Evolutionary conservation across 2,329 filamentous ascomycete species (phyloP), one percentile per base, ranked within the genome.

Genomic region (Epichloe hybrida): DNA sequence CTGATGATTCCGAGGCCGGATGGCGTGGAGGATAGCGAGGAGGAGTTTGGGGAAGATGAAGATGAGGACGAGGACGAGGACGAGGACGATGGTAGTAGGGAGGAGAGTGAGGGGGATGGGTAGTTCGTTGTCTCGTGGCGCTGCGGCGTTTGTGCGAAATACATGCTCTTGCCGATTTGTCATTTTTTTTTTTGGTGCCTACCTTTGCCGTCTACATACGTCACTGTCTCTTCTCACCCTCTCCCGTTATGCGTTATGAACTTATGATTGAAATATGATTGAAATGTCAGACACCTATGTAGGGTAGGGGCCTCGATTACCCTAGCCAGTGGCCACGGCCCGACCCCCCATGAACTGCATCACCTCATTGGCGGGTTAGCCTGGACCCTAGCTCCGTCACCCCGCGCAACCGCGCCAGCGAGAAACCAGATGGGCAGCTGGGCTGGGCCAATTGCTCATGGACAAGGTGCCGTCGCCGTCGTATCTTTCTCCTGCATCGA

Each of bases 1-100:
- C 72, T 87, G 55, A 94, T 97, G 88, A 77, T 86, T 65, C 77
- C 81, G 58, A 72, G 76, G 45, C 77, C 79, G 15, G 80, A 81
- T 40, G 76, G 76, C 21, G 71, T 73, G 43, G 80, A 80, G 58
- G 80, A 79, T 17, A 79, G 74, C 60, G 79, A 80, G 51, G 71
- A 72, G 45, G 72, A 75, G 15, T 67, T 67, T 35, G 72, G 69
- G 11, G 70, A 68, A 0, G 64, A 67, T 43, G 65, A 67, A 0
- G 66, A 64, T 4, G 68, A 68, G 1, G 66, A 66, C 23, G 64
- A 64, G 64, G 23, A 6, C 23, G 23, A 27, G 23, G 23, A 27
- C 23, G 23, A 27, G 23, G 23, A 27, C 23, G 23, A 27, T 7
- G 53, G 57, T 15, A 61, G 57, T 15, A 61, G 63, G 12, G 49